Evolutionary conservation across 352 stramenopile genomes (phyloP), one percentile per base, ranked within the genome.

Genomic region (Globisporangium megalacanthum): DNA sequence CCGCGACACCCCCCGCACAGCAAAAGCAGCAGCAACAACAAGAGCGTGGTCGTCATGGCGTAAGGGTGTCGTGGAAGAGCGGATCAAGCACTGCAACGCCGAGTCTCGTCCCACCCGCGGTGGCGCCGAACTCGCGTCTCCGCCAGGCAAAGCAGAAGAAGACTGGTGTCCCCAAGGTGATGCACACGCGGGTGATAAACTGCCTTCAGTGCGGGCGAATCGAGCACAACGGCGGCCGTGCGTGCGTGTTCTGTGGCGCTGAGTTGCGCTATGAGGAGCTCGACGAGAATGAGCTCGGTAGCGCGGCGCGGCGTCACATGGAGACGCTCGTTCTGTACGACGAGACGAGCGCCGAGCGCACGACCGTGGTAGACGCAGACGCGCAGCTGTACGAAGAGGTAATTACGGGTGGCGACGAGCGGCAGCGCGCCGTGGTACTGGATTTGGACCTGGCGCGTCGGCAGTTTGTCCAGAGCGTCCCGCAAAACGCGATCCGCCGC

Each of bases 121-220:
- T 54, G 29, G 58, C 55, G 3, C 59, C 60, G 17, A 88, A 86
- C 57, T 81, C 73, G 36, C 74, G 76, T 13, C 52, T 86, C 9
- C 83, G 83, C 45, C 61, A 74, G 56, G 66, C 69, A 25, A 76
- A 72, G 47, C 52, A 42, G 46, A 86, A 79, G 65, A 82, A 83
- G 45, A 61, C 61, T 22, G 51, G 51, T 14, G 33, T 49, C 6
- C 61, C 62, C 10, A 80, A 81, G 47, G 54, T 85, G 51, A 58
- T 85, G 50, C 73, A 87, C 56, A 60, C 69, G 41, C 75, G 69
- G 22, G 70, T 89, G 47, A 86, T 87, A 58, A 91, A 91, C 62
- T 91, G 81, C 54, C 62, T 91, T 37, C 65, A 72, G 17, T 91
- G 81, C 52, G 81, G 81, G 6, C 62, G 66, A 39, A 84, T 91